Base-by-base conservation (phyloP, 495 filamentous ascomycete species). In the Mycothermus thermophilus region DNA sequence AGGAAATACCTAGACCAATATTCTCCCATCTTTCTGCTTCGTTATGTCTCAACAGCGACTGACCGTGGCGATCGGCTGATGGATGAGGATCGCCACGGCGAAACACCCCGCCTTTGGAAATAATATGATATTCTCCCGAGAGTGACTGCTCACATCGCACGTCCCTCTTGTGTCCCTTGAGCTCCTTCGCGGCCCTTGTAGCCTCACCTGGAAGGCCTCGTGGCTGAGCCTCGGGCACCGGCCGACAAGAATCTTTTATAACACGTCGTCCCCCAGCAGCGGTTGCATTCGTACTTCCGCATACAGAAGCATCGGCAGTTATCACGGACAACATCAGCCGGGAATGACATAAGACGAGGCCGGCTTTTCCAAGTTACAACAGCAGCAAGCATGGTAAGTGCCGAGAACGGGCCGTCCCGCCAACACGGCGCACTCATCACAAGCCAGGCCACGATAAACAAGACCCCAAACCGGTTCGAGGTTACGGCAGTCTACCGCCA, bases 401-500 rank as follows among this genome's bases (percentile, higher is more conserved):
- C 11, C 6, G 22, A 18, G 11, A 8, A 0, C 19, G 7, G 23
- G 9, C 16, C 2, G 13, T 21, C 7, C 6, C 17, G 7, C 6
- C n/a, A 12, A 4, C 26, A 12, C 9, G n/a, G 4, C 5, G 4
- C 5, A 28, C 26, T 8, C n/a, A 8, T 16, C 15, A 15, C 22
- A 35, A 18, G 10, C 1, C 40, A 65, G 59, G 64, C 57, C 33
- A 58, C 56, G 32, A 69, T 66, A 51, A 66, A 64, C 41, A 63
- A 58, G 38, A 58, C 66, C 32, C 70, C 83, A 49, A 72, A 69
- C 50, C 71, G 72, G 16, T 80, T 71, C 56, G 80, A 81, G 57
- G 58, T 83, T 46, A 75, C 75, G 12, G 66, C 77, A 43, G 68
- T 86, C 34, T 83, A 79, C 51, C 50, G 55, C 29, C 72, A 77